Conservation (phyloP, 2,329 filamentous ascomycete genomes). For the Rutstroemia sp. region DNA sequence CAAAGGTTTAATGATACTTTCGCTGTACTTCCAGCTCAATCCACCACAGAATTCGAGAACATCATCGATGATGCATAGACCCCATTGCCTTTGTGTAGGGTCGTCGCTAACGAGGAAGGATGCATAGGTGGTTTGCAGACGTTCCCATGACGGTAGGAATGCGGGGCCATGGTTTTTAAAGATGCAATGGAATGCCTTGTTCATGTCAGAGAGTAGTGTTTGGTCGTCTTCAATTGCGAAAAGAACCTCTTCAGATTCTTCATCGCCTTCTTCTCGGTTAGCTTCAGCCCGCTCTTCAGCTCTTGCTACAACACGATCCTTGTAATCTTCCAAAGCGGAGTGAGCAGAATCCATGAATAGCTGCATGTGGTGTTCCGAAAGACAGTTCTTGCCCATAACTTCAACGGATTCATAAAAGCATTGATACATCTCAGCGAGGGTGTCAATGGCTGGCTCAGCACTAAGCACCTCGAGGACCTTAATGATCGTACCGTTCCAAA, state of each 20-base stretch:
- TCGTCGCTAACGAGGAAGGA: slow-evolving; percentile 75
- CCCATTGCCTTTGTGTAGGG: slow-evolving; percentile 93
- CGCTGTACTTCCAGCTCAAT: slow-evolving; percentile 78
- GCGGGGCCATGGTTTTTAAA: slow-evolving; percentile 89
- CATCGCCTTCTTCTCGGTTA: slow-evolving; percentile 81
- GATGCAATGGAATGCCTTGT: slow-evolving; percentile 98
- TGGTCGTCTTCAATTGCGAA: slow-evolving; percentile 97
- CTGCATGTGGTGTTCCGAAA: slow-evolving; percentile 71
- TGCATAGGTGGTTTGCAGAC: slow-evolving; percentile 77
- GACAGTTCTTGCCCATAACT: slow-evolving; percentile 78
- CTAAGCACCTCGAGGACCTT: slow-evolving; percentile 91
- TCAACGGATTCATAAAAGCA: slow-evolving; percentile 99
- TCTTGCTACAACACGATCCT: slow-evolving; percentile 73
- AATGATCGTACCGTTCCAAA: slow-evolving; percentile 81
- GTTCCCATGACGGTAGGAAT: slow-evolving; percentile 86
- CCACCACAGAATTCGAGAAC: slow-evolving; percentile 94
- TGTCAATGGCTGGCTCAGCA: slow-evolving; percentile 92
- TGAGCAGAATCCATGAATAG: slow-evolving; percentile 82
- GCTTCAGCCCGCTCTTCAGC: slow-evolving; percentile 69
- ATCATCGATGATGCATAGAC: slow-evolving; percentile 97
- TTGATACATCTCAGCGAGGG: slow-evolving; percentile 97
- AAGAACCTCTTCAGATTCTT: slow-evolving; percentile 77
- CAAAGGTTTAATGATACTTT: slow-evolving; percentile 80
- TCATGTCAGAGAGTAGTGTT: slow-evolving; percentile 95
- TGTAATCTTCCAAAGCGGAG: slow-evolving; percentile 87